Conservation (phyloP, 192 early-diverging fungal species). For the Backusella tarrabulga region DNA sequence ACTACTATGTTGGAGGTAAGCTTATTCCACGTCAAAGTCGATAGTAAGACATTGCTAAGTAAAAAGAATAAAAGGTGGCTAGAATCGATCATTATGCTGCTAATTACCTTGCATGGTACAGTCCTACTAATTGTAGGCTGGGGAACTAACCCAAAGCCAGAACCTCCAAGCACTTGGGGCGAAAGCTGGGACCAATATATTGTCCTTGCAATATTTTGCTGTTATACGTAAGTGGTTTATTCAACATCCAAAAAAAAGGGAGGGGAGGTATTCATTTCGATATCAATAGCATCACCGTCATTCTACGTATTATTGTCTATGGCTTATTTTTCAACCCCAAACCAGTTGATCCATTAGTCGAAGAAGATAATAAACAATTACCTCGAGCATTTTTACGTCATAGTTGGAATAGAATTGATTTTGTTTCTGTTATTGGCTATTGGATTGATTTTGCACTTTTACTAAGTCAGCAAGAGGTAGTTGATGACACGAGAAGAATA, state of each 20-base stretch:
- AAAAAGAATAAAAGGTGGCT: conserved; percentile 37
- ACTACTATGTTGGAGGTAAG: conserved; percentile 45
- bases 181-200: conserved; percentile 48
- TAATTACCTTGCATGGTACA: conserved; percentile 42
- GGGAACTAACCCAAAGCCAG: conserved; percentile 16
- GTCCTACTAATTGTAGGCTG: conserved; percentile 45
- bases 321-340: conserved; percentile 25
- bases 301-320: conserved; percentile 29
- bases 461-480: conserved; percentile 25
- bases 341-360: not conserved
- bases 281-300: not conserved
- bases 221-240: conserved; percentile 49
- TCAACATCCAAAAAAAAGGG: not conserved
- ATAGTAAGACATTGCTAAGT: not conserved
- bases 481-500: conserved; percentile 37
- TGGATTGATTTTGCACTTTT: conserved; percentile 54
- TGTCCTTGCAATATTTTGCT: conserved; percentile 44
- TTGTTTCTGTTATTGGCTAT: conserved; percentile 50
- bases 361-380: conserved; percentile 11
- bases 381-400: conserved; percentile 55
- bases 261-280: not conserved
- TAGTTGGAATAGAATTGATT: conserved; percentile 61
- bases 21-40: not conserved
- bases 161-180: conserved; percentile 37
- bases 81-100: conserved; percentile 44